Evolutionary conservation across 2,329 filamentous ascomycete genomes (phyloP).

Genomic region (Colletotrichum brevisporum): DNA sequence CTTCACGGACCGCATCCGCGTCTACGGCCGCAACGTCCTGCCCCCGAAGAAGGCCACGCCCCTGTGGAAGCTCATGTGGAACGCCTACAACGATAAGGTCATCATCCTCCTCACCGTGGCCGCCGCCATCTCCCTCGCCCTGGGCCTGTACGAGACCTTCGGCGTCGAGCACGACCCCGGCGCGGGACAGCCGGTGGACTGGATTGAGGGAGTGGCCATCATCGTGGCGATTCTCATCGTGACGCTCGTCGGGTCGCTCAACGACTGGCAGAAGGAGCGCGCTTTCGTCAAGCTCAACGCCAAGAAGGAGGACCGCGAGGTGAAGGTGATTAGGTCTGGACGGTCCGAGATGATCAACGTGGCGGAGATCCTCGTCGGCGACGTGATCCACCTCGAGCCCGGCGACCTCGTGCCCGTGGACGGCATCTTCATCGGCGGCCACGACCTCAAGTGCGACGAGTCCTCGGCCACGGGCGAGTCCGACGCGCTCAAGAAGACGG

Average conservation of each 20-base stretch:
- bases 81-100: slow-evolving; percentile 78
- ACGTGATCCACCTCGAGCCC: slow-evolving; percentile 77
- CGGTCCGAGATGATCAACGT: slow-evolving; percentile 75
- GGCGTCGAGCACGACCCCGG: slow-evolving; percentile 59
- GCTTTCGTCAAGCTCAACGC: slow-evolving; percentile 75
- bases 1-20: slow-evolving; percentile 66
- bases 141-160: slow-evolving; percentile 78
- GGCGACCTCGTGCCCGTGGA: slow-evolving; percentile 81
- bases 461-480: slow-evolving; percentile 82
- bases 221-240: slow-evolving; percentile 76
- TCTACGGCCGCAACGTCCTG: slow-evolving; percentile 72
- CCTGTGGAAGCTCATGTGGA: slow-evolving; percentile 74
- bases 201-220: slow-evolving; percentile 78
- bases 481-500: slow-evolving; percentile 77
- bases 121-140: slow-evolving; percentile 74
- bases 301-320: slow-evolving; percentile 74
- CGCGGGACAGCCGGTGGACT: slow-evolving; percentile 66
- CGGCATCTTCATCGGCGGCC: slow-evolving; percentile 74
- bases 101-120: slow-evolving; percentile 76
- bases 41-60: slow-evolving; percentile 75
- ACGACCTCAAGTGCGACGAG: slow-evolving; percentile 75
- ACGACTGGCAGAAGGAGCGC: slow-evolving; percentile 78
- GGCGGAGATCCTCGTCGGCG: slow-evolving; percentile 77
- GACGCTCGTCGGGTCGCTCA: slow-evolving; percentile 72
- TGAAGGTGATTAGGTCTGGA: slow-evolving; percentile 77